Evolutionary conservation across 208 protist species (phyloP), one percentile per base, ranked within the genome.

Genomic region (Angomonas desouzai): DNA sequence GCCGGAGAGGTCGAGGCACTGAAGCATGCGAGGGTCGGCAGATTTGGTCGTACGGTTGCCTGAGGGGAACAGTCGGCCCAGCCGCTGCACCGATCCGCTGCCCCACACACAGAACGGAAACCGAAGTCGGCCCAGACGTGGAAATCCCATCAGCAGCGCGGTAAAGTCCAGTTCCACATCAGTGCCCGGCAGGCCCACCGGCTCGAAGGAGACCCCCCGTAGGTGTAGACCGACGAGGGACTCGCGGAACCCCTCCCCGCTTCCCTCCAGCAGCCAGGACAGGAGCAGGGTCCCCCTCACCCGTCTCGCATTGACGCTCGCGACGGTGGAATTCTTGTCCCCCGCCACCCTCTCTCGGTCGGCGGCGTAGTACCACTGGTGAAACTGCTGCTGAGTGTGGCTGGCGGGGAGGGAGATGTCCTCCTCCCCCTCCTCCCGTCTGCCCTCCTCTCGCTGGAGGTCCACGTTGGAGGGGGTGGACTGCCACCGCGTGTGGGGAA

Each of bases 331-430:
- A 23, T 23, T 51, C 18, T 23, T 23, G 18, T 23, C 18, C 18
- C 45, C 9, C 10, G 6, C 6, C 18, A 16, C 20, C 20, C 20
- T 23, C 20, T 51, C 45, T 27, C 45, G 10, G 45, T 51, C 45
- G 20, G 45, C 4, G 45, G 45, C 9, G 20, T 51, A 51, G 45
- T 51, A 51, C 45, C 45, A 51, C n/a, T 51, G 18, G 20, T 51
- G 9, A 51, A 51, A 13, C 20, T 13, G 45, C 18, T 51, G 20
- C 20, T 23, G 20, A 27, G 18, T 16, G 10, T 23, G 45, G 20
- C 18, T 23, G 20, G 45, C 20, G 10, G 45, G 6, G n/a, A 4
- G 10, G 20, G 18, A 51, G 6, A 16, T 27, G 9, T 9, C 45
- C 45, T 51, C 20, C 45, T 51, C 45, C 6, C n/a, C 20, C 45